A percentile compares a stretch with the other conserved stretches of the same genome.
phyloP scores from a whole-genome alignment of 2,329 filamentous ascomycete species.

The Lachnellula subtilissima region DNA sequence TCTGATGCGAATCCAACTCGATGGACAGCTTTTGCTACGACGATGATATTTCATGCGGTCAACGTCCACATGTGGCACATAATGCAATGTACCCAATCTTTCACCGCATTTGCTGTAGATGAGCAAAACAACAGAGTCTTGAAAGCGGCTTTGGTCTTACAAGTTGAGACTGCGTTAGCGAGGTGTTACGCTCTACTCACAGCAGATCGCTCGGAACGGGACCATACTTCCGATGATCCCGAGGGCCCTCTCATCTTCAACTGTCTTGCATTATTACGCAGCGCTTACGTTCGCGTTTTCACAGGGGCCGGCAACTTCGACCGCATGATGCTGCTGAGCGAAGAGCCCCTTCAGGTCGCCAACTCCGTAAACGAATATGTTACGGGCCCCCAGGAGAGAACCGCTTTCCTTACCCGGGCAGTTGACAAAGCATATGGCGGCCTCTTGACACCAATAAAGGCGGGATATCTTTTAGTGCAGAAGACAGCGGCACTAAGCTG shows the following conservation, averaged over 20 bases:
- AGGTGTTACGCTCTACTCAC: neutral
- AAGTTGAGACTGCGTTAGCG: neutral
- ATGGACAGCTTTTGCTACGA: too few relatives aligned
- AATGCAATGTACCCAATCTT: too few relatives aligned
- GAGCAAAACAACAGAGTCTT: too few relatives aligned
- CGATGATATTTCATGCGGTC: too few relatives aligned
- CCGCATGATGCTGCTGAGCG: neutral
- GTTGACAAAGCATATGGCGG: constrained; percentile 30
- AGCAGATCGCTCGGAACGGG: neutral
- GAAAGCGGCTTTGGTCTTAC: neutral
- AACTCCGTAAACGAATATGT: too few relatives aligned
- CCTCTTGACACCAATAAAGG: constrained; percentile 26
- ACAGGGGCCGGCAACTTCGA: neutral
- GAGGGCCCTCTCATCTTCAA: constrained; percentile 5
- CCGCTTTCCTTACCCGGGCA: constrained; percentile 23
- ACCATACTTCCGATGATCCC: neutral
- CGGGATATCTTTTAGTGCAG: constrained; percentile 27
- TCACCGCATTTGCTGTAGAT: too few relatives aligned
- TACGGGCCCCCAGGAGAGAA: neutral
- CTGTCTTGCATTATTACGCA: neutral
- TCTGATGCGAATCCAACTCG: too few relatives aligned
- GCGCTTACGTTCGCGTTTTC: neutral
- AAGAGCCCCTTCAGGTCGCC: neutral
- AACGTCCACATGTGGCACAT: too few relatives aligned
- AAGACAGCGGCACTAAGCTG: constrained; percentile 33